These are phyloP conservation scores for Penicillium sp. DNA, from an alignment of 2,329 filamentous ascomycete genomes.

Conservation along the genomic window DNA sequence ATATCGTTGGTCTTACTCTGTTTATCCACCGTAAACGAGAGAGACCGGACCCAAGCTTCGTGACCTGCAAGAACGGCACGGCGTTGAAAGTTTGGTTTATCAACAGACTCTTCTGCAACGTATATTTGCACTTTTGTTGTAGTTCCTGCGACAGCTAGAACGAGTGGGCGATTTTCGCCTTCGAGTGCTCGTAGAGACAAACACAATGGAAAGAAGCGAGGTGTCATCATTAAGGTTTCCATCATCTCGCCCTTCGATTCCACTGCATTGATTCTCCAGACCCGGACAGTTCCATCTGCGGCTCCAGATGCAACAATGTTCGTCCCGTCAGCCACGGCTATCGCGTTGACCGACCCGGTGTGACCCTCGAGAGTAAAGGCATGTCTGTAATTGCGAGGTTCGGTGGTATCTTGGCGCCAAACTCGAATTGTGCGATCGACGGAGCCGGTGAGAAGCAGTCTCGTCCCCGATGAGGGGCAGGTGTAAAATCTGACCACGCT, in stretches of 20 bases:
- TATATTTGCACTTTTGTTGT: conserved; percentile 79
- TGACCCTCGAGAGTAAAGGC: conserved; percentile 63
- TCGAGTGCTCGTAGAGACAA: conserved; percentile 67
- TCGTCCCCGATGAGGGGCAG: conserved; percentile 46
- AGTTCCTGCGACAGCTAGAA: conserved; percentile 85
- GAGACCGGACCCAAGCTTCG: conserved; percentile 89
- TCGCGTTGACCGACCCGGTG: conserved; percentile 69
- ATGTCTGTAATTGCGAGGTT: conserved; percentile 39
- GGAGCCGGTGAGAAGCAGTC: conserved; percentile 73
- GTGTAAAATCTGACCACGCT: conserved; percentile 81
- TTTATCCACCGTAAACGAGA: conserved; percentile 72
- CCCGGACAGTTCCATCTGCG: conserved; percentile 62
- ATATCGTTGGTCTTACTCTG: conserved; percentile 61
- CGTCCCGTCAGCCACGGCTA: conserved; percentile 48
- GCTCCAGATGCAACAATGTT: conserved; percentile 59
- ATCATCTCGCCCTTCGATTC: conserved; percentile 50
- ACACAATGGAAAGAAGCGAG: conserved; percentile 79
- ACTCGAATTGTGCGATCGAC: conserved; percentile 76
- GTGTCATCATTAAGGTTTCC: conserved; percentile 71
- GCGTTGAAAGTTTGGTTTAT: conserved; percentile 59
- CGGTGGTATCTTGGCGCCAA: conserved; percentile 45
- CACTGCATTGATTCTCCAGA: conserved; percentile 63
- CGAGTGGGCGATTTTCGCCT: conserved; percentile 49
- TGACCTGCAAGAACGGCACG: conserved; percentile 82
- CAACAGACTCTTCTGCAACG: conserved; percentile 51